Evolutionary conservation across 345 rosid species (phyloP).

Genomic region (Pistacia integerrima): DNA sequence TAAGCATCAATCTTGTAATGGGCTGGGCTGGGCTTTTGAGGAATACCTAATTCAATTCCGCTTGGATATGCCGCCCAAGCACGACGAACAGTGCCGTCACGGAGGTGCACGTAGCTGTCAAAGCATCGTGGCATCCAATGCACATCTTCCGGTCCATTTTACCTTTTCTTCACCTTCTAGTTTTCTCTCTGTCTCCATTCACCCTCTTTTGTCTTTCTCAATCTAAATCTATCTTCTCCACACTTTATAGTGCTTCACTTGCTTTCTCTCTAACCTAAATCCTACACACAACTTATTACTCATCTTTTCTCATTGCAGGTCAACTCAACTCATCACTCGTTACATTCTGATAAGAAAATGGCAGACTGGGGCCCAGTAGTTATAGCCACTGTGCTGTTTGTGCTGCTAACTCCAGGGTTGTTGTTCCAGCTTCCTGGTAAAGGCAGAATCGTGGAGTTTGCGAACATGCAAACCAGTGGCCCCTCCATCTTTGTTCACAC

Average conservation of each 20-base stretch:
- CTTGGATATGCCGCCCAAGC: conserved; percentile 2
- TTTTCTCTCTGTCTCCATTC: background rate
- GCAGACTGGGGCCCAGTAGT: conserved; percentile 71
- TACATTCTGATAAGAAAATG: conserved; percentile 24
- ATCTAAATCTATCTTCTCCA: background rate
- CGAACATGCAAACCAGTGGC: conserved; percentile 48
- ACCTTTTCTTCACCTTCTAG: conserved; percentile 2
- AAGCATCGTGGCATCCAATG: background rate
- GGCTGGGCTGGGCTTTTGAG: no score
- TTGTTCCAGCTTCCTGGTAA: conserved; percentile 67
- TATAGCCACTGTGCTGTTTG: conserved; percentile 54
- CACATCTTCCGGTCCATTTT: background rate
- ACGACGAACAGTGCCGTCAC: background rate
- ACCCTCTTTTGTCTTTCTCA: conserved; percentile 4
- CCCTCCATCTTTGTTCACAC: conserved; percentile 46
- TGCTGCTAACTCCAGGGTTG: conserved; percentile 59
- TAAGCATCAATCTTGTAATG: no score
- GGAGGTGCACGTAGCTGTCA: background rate
- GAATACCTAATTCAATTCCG: no score
- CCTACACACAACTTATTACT: background rate
- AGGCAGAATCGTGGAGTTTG: conserved; percentile 44
- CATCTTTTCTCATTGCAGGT: background rate
- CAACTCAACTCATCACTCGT: background rate
- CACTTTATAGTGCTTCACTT: background rate
- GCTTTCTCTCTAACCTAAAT: background rate